Percentiles rank a stretch among this genome's conserved stretches.
Evolutionary conservation across 805 yeast genomes (phyloP).

Genomic region (Saccharomycopsis vini): DNA sequence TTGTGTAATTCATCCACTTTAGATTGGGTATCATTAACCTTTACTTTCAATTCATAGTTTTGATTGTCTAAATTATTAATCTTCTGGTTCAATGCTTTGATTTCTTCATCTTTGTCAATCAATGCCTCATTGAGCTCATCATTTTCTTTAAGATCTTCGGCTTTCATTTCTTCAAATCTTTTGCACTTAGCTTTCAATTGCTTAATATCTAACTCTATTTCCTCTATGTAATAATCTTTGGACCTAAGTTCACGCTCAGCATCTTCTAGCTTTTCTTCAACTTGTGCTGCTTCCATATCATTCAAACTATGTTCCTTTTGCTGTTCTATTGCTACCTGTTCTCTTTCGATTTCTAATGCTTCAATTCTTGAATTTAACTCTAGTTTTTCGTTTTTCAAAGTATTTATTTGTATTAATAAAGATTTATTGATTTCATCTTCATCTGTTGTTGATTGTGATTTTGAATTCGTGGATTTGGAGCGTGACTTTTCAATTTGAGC

Average conservation of each 20-base stretch:
- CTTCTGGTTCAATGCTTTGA: slow-evolving; percentile 15
- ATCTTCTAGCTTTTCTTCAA: slow-evolving; percentile 4
- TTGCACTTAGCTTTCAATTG: slow-evolving; percentile 4
- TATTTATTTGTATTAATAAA: background rate
- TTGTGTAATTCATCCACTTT: slow-evolving; percentile 7
- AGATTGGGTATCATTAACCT: slow-evolving; percentile 4
- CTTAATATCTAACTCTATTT: slow-evolving; percentile 11
- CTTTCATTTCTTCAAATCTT: slow-evolving; percentile 12
- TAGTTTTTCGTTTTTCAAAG: slow-evolving; percentile 3
- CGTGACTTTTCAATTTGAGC: background rate
- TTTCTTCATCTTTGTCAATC: slow-evolving; percentile 20
- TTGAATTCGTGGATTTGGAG: background rate
- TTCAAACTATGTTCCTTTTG: no score
- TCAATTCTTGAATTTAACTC: slow-evolving; percentile 6
- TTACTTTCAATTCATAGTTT: slow-evolving; percentile 17
- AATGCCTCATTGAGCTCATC: slow-evolving; percentile 11
- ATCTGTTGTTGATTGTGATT: background rate
- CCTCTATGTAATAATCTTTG: slow-evolving; percentile 14
- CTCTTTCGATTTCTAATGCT: slow-evolving; percentile 1
- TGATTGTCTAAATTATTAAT: slow-evolving; percentile 21
- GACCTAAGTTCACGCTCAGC: slow-evolving; percentile 7
- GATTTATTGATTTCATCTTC: background rate
- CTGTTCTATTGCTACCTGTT: no score
- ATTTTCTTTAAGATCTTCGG: slow-evolving; percentile 16
- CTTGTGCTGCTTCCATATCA: background rate